Percentiles rank a stretch among this genome's conserved stretches.
Conservation (phyloP, 257 asterid species). For the Solanum dulcamara region DNA sequence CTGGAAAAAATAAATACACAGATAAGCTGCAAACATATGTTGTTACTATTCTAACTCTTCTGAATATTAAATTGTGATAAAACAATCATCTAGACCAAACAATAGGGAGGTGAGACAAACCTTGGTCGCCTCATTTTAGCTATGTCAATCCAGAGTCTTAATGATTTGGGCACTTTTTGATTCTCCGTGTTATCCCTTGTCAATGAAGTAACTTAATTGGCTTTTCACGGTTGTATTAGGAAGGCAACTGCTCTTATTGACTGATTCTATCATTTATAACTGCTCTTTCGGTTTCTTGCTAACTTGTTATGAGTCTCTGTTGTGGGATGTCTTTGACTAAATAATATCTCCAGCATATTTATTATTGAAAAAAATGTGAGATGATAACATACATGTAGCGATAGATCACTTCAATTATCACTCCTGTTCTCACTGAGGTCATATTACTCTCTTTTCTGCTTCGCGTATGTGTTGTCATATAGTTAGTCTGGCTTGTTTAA, state of each 20-base stretch:
- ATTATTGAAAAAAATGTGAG: neutral
- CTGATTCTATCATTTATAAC: neutral
- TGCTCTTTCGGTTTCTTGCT: neutral
- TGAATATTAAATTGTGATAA: neutral
- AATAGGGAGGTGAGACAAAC: neutral
- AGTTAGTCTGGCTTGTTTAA: neutral
- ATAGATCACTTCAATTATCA: neutral
- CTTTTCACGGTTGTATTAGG: neutral
- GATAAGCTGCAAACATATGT: neutral
- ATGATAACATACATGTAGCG: neutral
- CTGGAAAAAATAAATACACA: neutral
- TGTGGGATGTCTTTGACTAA: neutral
- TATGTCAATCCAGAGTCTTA: neutral
- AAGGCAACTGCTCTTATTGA: neutral
- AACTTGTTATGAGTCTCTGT: neutral
- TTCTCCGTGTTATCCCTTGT: neutral
- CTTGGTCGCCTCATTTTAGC: neutral
- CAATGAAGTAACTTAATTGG: neutral
- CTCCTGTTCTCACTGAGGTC: neutral
- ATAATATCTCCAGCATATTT: neutral
- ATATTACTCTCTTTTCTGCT: neutral
- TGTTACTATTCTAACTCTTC: neutral
- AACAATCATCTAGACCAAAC: neutral
- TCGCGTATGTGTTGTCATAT: neutral
- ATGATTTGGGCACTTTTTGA: neutral